These are phyloP conservation scores for Diaporthe sp. DNA, from an alignment of 2,329 filamentous ascomycete species.

Conservation along the genomic window DNA sequence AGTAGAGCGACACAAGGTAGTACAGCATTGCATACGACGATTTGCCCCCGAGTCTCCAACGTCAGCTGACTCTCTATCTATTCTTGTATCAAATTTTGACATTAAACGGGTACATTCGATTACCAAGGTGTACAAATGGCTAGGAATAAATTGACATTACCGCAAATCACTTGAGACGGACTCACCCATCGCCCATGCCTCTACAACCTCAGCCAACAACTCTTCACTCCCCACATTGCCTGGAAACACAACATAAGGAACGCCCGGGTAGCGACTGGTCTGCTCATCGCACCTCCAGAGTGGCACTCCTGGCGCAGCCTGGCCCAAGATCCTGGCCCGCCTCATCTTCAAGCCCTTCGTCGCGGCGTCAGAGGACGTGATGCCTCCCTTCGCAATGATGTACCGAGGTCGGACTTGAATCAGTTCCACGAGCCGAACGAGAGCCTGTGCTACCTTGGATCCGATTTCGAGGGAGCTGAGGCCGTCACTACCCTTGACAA, in stretches of 20 bases:
- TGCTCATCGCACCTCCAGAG: constrained; percentile 69
- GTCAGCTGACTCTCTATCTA: no score
- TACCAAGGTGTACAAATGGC: no score
- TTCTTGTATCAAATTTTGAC: no score
- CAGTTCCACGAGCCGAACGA: constrained; percentile 63
- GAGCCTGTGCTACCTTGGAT: constrained; percentile 61
- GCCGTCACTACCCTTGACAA: constrained; percentile 65
- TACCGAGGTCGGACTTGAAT: constrained; percentile 66
- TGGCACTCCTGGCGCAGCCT: constrained; percentile 70
- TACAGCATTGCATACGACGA: neutral
- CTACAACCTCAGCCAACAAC: constrained; percentile 62
- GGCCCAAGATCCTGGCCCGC: constrained; percentile 67
- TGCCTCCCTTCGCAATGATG: constrained; percentile 72
- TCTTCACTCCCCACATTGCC: constrained; percentile 68
- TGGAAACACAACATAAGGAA: constrained; percentile 71
- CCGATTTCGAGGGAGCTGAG: constrained; percentile 68
- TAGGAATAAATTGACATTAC: no score
- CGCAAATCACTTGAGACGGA: neutral
- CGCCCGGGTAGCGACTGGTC: constrained; percentile 62
- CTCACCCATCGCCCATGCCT: constrained; percentile 48
- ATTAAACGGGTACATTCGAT: no score
- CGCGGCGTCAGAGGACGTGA: constrained; percentile 70
- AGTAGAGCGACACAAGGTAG: no score
- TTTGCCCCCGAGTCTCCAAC: no score
- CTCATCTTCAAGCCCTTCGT: constrained; percentile 69